Conservation (phyloP, 371 early-diverging fungal genomes). For the Apophysomyces variabilis region DNA sequence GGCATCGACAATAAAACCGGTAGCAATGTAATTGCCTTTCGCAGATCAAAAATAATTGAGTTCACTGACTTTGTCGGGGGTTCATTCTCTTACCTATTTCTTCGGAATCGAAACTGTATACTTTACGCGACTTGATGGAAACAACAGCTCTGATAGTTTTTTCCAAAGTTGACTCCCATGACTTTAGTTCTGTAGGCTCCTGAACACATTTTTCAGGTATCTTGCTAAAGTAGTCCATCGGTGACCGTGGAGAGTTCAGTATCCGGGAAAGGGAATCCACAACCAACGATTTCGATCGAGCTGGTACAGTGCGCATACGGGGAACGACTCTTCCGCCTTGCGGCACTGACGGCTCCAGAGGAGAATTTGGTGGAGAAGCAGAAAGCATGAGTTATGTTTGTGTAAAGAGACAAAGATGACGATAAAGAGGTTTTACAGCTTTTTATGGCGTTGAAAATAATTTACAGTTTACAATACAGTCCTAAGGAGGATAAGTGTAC, state of each 20-base stretch:
- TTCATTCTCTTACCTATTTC: conserved; percentile 63
- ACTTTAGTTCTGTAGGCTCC: conserved; percentile 43
- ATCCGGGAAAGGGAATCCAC: conserved; percentile 34
- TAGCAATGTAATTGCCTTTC: conserved; percentile 66
- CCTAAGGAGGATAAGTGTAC: too few species aligned
- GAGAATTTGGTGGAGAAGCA: too few species aligned
- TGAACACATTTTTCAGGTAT: conserved; percentile 12
- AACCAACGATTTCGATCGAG: conserved; percentile 51
- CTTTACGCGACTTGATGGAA: conserved; percentile 82
- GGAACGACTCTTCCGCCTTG: conserved; percentile 26
- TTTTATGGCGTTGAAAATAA: too few species aligned
- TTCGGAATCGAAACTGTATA: conserved; percentile 91
- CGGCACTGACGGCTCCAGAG: conserved; percentile 9
- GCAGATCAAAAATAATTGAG: too few species aligned
- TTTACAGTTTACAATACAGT: too few species aligned
- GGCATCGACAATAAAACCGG: conserved; percentile 93
- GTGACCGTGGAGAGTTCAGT: conserved; percentile 31
- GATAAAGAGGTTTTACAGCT: too few species aligned
- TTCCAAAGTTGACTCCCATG: conserved; percentile 81
- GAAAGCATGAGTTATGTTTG: too few species aligned
- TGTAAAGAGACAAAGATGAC: too few species aligned
- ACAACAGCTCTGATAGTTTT: conserved; percentile 79
- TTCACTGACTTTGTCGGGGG: too few species aligned
- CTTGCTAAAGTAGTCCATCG: conserved; percentile 29
- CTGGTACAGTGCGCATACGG: conserved; percentile 30